These are phyloP conservation scores for Phytophthora colocasiae DNA, from an alignment of 352 stramenopile genomes.

Conservation along the genomic window DNA sequence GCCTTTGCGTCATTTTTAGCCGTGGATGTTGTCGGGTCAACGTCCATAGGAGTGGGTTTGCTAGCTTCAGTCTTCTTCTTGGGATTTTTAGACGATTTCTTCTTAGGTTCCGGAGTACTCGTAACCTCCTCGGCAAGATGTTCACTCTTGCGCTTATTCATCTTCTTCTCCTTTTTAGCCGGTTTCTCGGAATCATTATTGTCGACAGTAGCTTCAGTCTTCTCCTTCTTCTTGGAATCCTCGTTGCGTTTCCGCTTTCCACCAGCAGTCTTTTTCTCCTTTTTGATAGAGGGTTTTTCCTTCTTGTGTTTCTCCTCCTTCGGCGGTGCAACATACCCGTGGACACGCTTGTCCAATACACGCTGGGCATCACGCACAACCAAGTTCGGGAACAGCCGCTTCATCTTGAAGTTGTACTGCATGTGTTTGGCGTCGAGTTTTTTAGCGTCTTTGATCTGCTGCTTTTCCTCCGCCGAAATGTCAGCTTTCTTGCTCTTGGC, in stretches of 20 bases:
- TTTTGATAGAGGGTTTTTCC: conserved; percentile 21
- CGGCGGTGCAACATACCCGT: conserved; percentile 78
- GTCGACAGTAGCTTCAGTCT: conserved; percentile 8
- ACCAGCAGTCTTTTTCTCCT: conserved; percentile 32
- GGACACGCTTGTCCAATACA: conserved; percentile 82
- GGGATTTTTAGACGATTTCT: conserved; percentile 30
- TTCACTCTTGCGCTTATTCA: conserved; percentile 44
- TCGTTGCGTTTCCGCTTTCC: conserved; percentile 40
- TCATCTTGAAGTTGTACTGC: conserved; percentile 92
- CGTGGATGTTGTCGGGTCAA: conserved; percentile 19
- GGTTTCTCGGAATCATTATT: conserved; percentile 18
- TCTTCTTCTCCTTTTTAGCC: conserved; percentile 38
- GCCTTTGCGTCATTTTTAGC: conserved; percentile 30
- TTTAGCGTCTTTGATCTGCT: conserved; percentile 69
- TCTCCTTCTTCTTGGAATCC: conserved; percentile 12
- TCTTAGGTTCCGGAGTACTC: conserved; percentile 22
- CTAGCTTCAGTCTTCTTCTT: conserved; percentile 26
- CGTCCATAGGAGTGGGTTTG: conserved; percentile 27
- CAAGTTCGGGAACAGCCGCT: conserved; percentile 81
- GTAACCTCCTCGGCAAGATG: conserved; percentile 6
- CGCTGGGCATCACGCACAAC: conserved; percentile 82
- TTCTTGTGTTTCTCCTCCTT: conserved; percentile 66
- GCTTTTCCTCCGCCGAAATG: conserved; percentile 55
- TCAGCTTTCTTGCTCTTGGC: conserved; percentile 34
- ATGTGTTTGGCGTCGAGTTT: conserved; percentile 83